phyloP scores from a whole-genome alignment of 2,329 filamentous ascomycete species.

The Chrysoporthe puriensis region DNA sequence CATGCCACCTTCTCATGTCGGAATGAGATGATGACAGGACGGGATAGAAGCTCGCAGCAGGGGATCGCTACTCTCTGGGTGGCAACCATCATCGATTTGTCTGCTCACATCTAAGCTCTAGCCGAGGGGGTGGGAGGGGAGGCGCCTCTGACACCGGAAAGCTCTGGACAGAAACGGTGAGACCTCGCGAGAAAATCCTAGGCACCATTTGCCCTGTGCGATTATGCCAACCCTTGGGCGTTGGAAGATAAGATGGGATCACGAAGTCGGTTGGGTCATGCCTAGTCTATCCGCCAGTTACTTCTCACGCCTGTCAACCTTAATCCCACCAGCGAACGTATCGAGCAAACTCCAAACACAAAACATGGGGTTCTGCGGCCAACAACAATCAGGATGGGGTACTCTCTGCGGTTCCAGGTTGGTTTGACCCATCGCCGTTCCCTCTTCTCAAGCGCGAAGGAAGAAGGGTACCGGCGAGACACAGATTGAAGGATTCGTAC shows the following conservation, averaged over 20 bases:
- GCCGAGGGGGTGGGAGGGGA: background rate
- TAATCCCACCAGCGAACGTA: background rate
- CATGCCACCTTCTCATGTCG: constrained; percentile 20
- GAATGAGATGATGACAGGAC: constrained; percentile 17
- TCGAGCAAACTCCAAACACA: too few relatives aligned
- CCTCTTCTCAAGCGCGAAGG: constrained; percentile 6
- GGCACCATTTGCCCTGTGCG: constrained; percentile 14
- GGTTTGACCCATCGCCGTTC: constrained; percentile 4
- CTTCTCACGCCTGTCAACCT: constrained; percentile 21
- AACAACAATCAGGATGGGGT: constrained; percentile 14
- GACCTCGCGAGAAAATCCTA: constrained; percentile 8
- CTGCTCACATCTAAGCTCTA: constrained; percentile 20
- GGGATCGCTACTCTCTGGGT: constrained; percentile 7
- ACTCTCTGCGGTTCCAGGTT: constrained; percentile 15
- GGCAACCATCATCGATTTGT: constrained; percentile 7
- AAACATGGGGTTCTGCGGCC: constrained; percentile 9
- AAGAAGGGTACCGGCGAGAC: constrained; percentile 10
- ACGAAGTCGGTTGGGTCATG: constrained; percentile 14
- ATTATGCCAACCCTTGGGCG: constrained; percentile 16
- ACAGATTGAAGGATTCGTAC: constrained; percentile 30
- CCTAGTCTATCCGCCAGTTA: constrained; percentile 12
- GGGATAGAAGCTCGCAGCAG: constrained; percentile 13
- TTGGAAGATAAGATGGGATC: background rate
- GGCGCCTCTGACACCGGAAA: constrained; percentile 11
- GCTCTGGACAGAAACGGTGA: background rate